Percentiles rank a stretch among this genome's conserved stretches.
Conservation (phyloP, 345 rosid species). For the Eucalyptus victrix region DNA sequence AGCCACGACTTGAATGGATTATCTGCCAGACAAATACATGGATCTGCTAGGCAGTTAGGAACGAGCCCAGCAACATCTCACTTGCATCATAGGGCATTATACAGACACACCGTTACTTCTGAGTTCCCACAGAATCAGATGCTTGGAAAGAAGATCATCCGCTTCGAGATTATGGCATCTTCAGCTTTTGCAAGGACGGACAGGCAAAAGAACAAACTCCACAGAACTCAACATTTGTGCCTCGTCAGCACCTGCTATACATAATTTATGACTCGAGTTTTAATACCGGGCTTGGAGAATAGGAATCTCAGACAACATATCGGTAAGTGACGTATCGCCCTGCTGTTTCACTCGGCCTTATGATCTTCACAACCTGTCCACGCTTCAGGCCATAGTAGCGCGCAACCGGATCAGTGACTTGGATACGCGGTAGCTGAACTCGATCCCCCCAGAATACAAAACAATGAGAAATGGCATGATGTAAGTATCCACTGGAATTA, state of each 20-base stretch:
- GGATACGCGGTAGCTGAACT: slow-evolving; percentile 16
- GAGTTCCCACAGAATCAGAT: neutral
- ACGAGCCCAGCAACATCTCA: neutral
- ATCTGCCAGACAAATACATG: neutral
- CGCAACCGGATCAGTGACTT: slow-evolving; percentile 18
- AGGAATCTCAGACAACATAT: slow-evolving; percentile 5
- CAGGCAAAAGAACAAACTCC: neutral
- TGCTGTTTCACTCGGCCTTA: slow-evolving; percentile 20
- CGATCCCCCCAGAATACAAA: neutral
- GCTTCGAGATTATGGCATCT: neutral
- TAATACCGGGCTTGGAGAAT: neutral
- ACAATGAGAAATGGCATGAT: neutral
- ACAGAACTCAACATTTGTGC: neutral
- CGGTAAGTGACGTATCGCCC: slow-evolving; percentile 20
- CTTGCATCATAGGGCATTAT: neutral
- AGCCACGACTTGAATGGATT: neutral
- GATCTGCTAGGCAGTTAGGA: neutral
- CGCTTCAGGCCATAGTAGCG: slow-evolving; percentile 21
- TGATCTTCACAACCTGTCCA: slow-evolving; percentile 20
- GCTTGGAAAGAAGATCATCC: neutral
- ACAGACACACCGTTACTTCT: neutral
- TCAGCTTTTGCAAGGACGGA: neutral
- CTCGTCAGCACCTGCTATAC: neutral
- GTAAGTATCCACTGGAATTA: neutral
- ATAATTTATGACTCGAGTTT: neutral